Evolutionary conservation across 2,329 filamentous ascomycete genomes (phyloP).

Genomic region (Trichoderma citrinoviride): DNA sequence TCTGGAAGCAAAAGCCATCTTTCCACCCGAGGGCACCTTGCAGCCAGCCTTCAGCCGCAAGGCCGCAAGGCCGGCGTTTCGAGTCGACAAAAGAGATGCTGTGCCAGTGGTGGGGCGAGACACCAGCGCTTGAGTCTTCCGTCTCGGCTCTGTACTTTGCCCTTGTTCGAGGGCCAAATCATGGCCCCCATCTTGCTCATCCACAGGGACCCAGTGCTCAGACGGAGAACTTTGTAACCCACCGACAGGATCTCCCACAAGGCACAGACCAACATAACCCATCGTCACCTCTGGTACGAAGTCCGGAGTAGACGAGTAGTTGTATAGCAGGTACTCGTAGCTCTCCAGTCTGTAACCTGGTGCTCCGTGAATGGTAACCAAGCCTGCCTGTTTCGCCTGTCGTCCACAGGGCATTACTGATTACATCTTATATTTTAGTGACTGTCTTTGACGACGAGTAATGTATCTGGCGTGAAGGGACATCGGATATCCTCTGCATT

Average conservation of each 20-base stretch:
- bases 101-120: slow-evolving; percentile 1
- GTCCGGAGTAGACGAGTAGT: no score
- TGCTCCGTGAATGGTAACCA: neutral
- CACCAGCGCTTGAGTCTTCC: slow-evolving; percentile 1
- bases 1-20: slow-evolving; percentile 16
- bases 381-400: neutral
- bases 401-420: neutral
- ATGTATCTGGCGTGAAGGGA: neutral
- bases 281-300: neutral
- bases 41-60: slow-evolving; percentile 23
- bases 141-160: neutral
- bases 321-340: no score
- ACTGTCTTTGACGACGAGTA: neutral
- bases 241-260: neutral
- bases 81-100: slow-evolving; percentile 15
- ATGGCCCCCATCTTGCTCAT: neutral
- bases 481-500: neutral
- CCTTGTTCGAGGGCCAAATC: neutral
- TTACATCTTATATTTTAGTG: neutral
- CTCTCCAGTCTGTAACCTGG: neutral
- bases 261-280: neutral
- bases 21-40: slow-evolving; percentile 5
- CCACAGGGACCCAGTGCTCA: neutral
- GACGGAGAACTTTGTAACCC: neutral
- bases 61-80: slow-evolving; percentile 19